These are phyloP conservation scores for Dryadomyces quercus-mongolicae DNA, from an alignment of 2,329 filamentous ascomycete species.

Conservation along the genomic window DNA sequence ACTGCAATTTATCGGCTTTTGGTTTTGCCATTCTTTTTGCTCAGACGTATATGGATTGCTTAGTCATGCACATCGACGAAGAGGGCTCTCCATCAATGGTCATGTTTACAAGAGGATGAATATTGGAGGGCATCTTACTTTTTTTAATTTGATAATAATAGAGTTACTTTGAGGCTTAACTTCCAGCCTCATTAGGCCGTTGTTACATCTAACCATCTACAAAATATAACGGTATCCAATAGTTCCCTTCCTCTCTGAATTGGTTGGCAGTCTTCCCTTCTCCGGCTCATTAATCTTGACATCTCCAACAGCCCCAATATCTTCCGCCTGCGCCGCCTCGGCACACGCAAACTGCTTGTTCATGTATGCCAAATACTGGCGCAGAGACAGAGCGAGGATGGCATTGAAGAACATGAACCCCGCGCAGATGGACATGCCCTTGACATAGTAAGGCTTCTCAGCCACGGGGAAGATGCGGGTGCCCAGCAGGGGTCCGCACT, in stretches of 20 bases:
- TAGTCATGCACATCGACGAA: too few species aligned
- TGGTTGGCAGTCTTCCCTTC: not conserved
- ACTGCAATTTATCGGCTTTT: too few species aligned
- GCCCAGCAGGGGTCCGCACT: slow-evolving; percentile 50
- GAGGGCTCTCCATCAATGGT: too few species aligned
- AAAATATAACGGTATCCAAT: slow-evolving; percentile 12
- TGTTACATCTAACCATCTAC: slow-evolving; percentile 1
- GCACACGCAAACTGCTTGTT: slow-evolving; percentile 20
- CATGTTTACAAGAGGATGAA: not conserved
- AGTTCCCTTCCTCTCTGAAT: slow-evolving; percentile 10
- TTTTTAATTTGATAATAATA: not conserved
- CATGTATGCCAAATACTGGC: slow-evolving; percentile 20
- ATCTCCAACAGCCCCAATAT: not conserved
- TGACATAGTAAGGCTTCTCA: slow-evolving; percentile 24
- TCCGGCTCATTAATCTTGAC: not conserved
- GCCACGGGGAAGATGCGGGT: slow-evolving; percentile 47
- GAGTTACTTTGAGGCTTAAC: too few species aligned
- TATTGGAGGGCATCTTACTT: not conserved
- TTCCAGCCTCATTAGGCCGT: too few species aligned
- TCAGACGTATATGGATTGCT: too few species aligned
- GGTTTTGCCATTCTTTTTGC: too few species aligned
- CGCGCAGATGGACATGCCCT: slow-evolving; percentile 26
- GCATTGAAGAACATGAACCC: slow-evolving; percentile 30
- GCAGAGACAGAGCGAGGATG: slow-evolving; percentile 20
- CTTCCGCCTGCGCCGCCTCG: slow-evolving; percentile 13